These are phyloP conservation scores for Phytophthora macrochlamydospora DNA, from an alignment of 352 stramenopile species.

Conservation along the genomic window DNA sequence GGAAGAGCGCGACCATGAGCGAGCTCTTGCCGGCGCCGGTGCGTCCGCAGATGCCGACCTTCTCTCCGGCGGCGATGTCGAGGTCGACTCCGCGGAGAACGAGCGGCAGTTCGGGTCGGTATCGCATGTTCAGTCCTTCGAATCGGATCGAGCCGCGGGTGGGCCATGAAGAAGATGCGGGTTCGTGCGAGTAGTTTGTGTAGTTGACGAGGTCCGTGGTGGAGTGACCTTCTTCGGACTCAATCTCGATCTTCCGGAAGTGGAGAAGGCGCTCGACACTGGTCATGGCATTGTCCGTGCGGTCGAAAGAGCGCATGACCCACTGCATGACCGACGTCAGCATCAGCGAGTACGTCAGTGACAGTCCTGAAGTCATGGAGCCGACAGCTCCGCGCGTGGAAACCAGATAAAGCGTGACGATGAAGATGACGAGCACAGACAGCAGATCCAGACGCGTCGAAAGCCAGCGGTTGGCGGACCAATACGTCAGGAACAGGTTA, in stretches of 20 bases:
- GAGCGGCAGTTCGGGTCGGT: slow-evolving; percentile 15
- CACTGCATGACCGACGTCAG: slow-evolving; percentile 46
- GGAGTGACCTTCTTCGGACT: slow-evolving; percentile 15
- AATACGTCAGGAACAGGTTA: slow-evolving; percentile 36
- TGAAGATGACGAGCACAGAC: slow-evolving; percentile 79
- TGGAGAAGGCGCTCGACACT: slow-evolving; percentile 28
- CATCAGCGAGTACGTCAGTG: slow-evolving; percentile 31
- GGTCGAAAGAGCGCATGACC: slow-evolving; percentile 14
- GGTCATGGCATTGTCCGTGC: slow-evolving; percentile 49
- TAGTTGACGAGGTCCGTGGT: not conserved
- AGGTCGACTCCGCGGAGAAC: no score
- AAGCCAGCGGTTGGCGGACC: slow-evolving; percentile 86
- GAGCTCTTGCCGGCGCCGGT: no score
- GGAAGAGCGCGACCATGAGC: no score
- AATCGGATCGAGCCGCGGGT: slow-evolving; percentile 22
- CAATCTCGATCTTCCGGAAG: slow-evolving; percentile 35
- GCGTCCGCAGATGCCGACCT: no score
- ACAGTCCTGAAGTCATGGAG: slow-evolving; percentile 15
- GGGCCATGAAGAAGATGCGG: slow-evolving; percentile 16
- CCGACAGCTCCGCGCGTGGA: slow-evolving; percentile 33
- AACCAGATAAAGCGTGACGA: slow-evolving; percentile 84
- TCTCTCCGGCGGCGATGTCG: no score
- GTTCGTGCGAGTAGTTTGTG: not conserved
- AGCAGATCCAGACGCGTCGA: slow-evolving; percentile 86
- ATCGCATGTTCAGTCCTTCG: slow-evolving; percentile 25